phyloP scores from a whole-genome alignment of 2,329 filamentous ascomycete genomes.

The Aspergillus tanneri region DNA sequence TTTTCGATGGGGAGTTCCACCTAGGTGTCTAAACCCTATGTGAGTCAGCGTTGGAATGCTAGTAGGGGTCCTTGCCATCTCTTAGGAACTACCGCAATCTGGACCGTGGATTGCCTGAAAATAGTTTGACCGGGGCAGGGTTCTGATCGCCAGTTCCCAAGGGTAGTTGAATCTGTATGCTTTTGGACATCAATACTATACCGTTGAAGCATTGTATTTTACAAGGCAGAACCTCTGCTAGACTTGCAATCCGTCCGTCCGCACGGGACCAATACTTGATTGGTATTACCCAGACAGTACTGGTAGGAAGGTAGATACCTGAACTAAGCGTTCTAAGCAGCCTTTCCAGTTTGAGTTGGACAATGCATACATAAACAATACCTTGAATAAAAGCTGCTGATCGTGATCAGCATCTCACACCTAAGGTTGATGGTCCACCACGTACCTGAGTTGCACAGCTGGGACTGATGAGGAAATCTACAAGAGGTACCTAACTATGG shows the following conservation, averaged over 20 bases:
- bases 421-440: neutral
- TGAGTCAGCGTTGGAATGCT: neutral
- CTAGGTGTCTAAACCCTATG: too few relatives aligned
- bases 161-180: too few relatives aligned
- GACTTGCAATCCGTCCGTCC: too few relatives aligned
- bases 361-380: neutral
- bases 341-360: neutral
- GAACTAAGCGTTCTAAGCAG: neutral
- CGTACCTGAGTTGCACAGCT: neutral
- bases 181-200: too few relatives aligned
- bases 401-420: neutral
- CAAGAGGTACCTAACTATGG: too few relatives aligned
- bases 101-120: neutral
- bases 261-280: too few relatives aligned
- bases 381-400: neutral
- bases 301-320: neutral
- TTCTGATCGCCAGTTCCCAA: neutral
- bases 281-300: too few relatives aligned
- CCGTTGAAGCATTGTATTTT: too few relatives aligned
- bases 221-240: too few relatives aligned
- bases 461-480: neutral
- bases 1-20: neutral
- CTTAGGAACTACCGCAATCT: too few relatives aligned
- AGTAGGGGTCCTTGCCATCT: too few relatives aligned
- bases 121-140: neutral